Conservation (phyloP, 2,329 filamentous ascomycete species). For the Endoconidiophora laricicola region DNA sequence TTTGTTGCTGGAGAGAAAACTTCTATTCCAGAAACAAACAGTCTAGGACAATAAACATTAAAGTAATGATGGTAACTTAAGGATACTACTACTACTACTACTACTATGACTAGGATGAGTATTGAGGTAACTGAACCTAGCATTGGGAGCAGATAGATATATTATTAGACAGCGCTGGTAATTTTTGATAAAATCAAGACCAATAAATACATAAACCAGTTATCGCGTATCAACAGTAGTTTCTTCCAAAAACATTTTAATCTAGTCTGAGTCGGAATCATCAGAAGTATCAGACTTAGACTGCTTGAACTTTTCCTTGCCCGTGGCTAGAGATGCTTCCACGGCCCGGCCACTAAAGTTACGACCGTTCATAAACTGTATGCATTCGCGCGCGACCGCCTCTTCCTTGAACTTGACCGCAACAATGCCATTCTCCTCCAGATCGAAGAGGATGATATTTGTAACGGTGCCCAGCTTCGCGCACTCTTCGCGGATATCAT, state of each 20-base stretch:
- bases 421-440: constrained; percentile 68
- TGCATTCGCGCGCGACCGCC: constrained; percentile 55
- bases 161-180: not conserved
- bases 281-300: constrained; percentile 30
- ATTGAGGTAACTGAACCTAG: no score
- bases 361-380: constrained; percentile 63
- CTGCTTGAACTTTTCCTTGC: constrained; percentile 57
- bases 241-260: not conserved
- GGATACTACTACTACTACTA: no score
- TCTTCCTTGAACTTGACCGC: constrained; percentile 65
- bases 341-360: constrained; percentile 58
- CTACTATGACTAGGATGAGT: no score
- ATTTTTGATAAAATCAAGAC: not conserved
- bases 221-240: not conserved
- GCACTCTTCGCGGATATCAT: constrained; percentile 85
- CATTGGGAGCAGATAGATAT: not conserved
- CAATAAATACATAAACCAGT: not conserved
- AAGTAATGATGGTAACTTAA: no score
- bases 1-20: constrained; percentile 34
- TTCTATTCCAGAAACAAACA: not conserved
- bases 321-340: constrained; percentile 53
- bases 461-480: constrained; percentile 73
- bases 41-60: no score
- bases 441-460: constrained; percentile 80
- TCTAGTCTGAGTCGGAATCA: constrained; percentile 10